Evolutionary conservation across 306 rosid species (phyloP), one percentile per base, ranked within the genome.

Genomic region (Lagenaria siceraria): DNA sequence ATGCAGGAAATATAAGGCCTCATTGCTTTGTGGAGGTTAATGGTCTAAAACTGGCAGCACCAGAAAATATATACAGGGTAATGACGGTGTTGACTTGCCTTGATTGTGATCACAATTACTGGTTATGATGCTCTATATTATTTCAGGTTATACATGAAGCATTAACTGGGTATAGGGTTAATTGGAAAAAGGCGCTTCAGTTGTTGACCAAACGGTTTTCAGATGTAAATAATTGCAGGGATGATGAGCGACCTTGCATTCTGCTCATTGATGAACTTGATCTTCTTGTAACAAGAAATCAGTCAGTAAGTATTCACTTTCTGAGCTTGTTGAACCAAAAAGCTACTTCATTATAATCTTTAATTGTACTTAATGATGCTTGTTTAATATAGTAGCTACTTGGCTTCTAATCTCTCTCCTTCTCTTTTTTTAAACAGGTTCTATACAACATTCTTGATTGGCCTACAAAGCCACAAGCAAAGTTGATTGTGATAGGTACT

Each of bases 181-280:
- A 91, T 83, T 90, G 96, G 98, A 94, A 88, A 87, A 90, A 92
- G 88, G 96, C 98, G 63, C 92, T 92, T 62, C 92, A 89, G 79
- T 84, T 90, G 83, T 80, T 94, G 75, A 92, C 81, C 80, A 89
- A 92, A 71, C 92, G 91, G 48, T 94, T 94, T 86, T 90, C 89
- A 6, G 90, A 89, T 73, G 97, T 92, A 78, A 90, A 89, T 80
- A 86, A 77, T 79, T 77, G 86, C 78, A 87, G 84, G 81, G 88
- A 89, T 80, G 90, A 89, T 82, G 92, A 83, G 75, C 81, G 90
- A 27, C 97, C 98, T 80, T 94, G 98, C 84, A 88, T 94, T 84
- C 92, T 94, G 74, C 97, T 94, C 62, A 89, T 94, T 74, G 98
- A 94, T 81, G 98, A 94, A 83, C 98, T 92, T 36, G 98, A 94